Percentiles rank a stretch among this genome's conserved stretches.
Evolutionary conservation across 352 stramenopile species (phyloP).

Genomic region (Pythium sukuiense): DNA sequence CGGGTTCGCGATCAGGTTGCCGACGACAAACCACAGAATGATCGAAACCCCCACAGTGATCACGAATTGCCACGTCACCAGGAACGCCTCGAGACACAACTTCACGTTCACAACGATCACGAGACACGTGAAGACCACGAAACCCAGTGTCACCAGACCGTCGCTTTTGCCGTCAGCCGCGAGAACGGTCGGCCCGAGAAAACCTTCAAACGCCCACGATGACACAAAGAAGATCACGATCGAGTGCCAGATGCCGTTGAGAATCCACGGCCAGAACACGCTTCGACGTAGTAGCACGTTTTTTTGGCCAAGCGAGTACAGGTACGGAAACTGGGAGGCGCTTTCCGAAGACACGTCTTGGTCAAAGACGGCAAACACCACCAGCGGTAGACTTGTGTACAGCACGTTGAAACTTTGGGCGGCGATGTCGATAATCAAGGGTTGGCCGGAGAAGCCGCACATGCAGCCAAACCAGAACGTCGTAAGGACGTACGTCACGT

Average conservation of each 20-base stretch:
- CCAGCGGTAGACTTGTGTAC: conserved; percentile 73
- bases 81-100: conserved; percentile 68
- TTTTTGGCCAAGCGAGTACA: conserved; percentile 72
- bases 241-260: conserved; percentile 83
- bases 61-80: conserved; percentile 74
- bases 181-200: conserved; percentile 35
- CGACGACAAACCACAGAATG: conserved; percentile 64
- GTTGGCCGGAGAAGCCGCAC: conserved; percentile 75
- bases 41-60: conserved; percentile 56
- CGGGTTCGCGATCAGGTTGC: conserved; percentile 54
- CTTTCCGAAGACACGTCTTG: conserved; percentile 74
- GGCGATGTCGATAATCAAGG: conserved; percentile 74
- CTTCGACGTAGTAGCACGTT: conserved; percentile 52
- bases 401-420: conserved; percentile 85
- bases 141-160: conserved; percentile 63
- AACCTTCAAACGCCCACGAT: conserved; percentile 48
- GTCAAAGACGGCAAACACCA: conserved; percentile 78
- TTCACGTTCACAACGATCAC: conserved; percentile 81
- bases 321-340: conserved; percentile 56
- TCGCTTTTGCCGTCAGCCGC: conserved; percentile 46
- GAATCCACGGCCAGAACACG: conserved; percentile 87
- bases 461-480: conserved; percentile 87
- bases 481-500: conserved; percentile 82
- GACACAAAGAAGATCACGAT: conserved; percentile 84
- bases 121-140: conserved; percentile 81